Evolutionary conservation across 2,329 filamentous ascomycete genomes (phyloP).

Genomic region (Helicocarpus griseus): DNA sequence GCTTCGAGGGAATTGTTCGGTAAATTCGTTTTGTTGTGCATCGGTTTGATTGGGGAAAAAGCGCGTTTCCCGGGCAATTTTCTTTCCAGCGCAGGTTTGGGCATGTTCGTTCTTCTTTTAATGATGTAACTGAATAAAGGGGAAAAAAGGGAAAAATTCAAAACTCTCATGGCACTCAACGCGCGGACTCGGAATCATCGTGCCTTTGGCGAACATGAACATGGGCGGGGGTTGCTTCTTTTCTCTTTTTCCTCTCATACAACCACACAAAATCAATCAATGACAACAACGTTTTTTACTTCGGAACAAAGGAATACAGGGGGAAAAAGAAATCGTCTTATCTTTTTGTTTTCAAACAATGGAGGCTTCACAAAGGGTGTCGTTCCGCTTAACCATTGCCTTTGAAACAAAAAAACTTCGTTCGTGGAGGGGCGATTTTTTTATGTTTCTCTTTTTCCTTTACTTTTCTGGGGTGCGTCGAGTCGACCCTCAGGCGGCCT

Average conservation of each 20-base stretch:
- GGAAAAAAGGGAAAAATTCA: neutral
- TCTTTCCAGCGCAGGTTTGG: neutral
- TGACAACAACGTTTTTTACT: neutral
- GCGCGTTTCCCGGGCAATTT: too few relatives aligned
- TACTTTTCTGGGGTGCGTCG: neutral
- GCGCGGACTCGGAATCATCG: neutral
- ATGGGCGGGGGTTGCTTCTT: neutral
- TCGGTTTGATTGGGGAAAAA: constrained; percentile 35
- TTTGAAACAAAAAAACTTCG: neutral
- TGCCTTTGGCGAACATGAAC: neutral
- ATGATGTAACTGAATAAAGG: constrained; percentile 1
- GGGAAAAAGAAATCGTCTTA: neutral
- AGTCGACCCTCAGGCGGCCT: constrained; percentile 3
- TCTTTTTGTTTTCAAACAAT: constrained; percentile 33
- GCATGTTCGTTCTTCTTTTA: neutral
- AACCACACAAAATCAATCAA: too few relatives aligned
- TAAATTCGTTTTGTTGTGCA: constrained; percentile 47
- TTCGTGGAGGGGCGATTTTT: neutral
- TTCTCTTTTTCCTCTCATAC: neutral
- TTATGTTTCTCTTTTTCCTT: neutral
- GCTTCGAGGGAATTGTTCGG: constrained; percentile 98
- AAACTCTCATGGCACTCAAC: neutral
- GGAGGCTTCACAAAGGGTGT: constrained; percentile 49
- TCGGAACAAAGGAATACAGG: neutral
- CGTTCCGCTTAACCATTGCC: constrained; percentile 47